Base-by-base conservation (phyloP, 768 basidiomycete genomes). In the Lentinula edodes region DNA sequence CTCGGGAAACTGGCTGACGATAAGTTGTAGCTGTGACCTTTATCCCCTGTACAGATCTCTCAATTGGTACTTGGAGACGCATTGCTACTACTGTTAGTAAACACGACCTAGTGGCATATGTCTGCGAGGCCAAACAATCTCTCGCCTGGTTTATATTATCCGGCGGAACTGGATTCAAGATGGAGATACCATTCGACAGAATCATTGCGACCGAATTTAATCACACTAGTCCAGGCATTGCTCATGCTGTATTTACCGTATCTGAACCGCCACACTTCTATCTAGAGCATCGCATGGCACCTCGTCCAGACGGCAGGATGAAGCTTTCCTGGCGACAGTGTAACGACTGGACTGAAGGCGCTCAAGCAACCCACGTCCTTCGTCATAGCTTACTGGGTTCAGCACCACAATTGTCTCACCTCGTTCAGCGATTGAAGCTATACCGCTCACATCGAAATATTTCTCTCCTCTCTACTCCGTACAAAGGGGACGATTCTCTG, bases 121-220 rank as follows among this genome's bases (percentile, higher is more conserved):
- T 89, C 12, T 91, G 83, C 70, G 87, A 91, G 23, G 63, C 70
- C 45, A 88, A 83, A 66, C 84, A 80, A 45, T 85, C 81, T 67
- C 74, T 93, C 34, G 83, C 83, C 4, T 93, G 92, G 92, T 93
- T 87, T 71, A 87, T 93, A 60, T 83, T 85, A 45, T 88, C 88
- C 6, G 78, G 75, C 0, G 89, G 88, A 20, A 81, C 81, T 64
- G 83, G 88, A 18, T 93, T 92, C 80, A 93, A 93, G 72, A 93
- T 93, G 88, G 89, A 90, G 63, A 79, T 93, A 16, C 83, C 89
- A 5, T 91, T 89, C 72, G 78, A 83, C 60, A 79, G 72, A 62
- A 86, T 93, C 63, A 65, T 78, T 18, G 77, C 85, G 35, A 80
- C 84, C 5, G 79, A 83, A 56, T 86, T 89, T 71, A 73, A 78